Base-by-base conservation (phyloP, 495 filamentous ascomycete species). In the Aspergillus indologenus region DNA sequence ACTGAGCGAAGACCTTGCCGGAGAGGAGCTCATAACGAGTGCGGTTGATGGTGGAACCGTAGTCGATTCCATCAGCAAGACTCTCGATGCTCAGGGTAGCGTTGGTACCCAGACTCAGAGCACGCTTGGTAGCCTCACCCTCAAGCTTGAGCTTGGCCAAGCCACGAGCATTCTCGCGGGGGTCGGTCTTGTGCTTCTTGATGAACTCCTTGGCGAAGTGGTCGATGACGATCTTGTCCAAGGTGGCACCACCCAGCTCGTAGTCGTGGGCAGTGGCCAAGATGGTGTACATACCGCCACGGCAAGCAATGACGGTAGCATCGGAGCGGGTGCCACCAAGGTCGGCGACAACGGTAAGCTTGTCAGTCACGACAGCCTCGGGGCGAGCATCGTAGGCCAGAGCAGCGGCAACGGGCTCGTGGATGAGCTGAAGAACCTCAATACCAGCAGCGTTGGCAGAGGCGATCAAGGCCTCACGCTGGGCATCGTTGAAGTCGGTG, bases 131-230 rank as follows among this genome's bases (percentile, higher is more conserved):
- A 23, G 85, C 83, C 74, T 98, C 94, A 65, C 89, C 82, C 80
- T 97, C 95, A 8, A 92, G 80, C 79, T 90, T 93, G 51, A 98
- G 78, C 81, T 97, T 98, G 17, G 95, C 93, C 49, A 96, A 76
- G 63, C 87, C 87, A 62, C 87, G 87, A 12, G 83, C 81, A 64
- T 91, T 88, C 68, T 87, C 82, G 58, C 94, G 83, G 22, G 95
- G 94, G 70, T 98, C 94, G 49, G 81, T 83, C 72, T 91, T 91
- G 72, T 93, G 78, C 79, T 95, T 91, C 84, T 98, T 97, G 62
- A 93, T 80, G 77, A 98, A 98, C 73, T 97, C 94, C 82, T 98
- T 98, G 58, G 94, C 88, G 66, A 97, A 97, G 80, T 96, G 86
- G 71, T 98, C 92, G 64, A 96, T 88, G 48, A 98, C 81, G 40